Base-by-base conservation (phyloP, 306 rosid species). In the Gleditsia sinensis region DNA sequence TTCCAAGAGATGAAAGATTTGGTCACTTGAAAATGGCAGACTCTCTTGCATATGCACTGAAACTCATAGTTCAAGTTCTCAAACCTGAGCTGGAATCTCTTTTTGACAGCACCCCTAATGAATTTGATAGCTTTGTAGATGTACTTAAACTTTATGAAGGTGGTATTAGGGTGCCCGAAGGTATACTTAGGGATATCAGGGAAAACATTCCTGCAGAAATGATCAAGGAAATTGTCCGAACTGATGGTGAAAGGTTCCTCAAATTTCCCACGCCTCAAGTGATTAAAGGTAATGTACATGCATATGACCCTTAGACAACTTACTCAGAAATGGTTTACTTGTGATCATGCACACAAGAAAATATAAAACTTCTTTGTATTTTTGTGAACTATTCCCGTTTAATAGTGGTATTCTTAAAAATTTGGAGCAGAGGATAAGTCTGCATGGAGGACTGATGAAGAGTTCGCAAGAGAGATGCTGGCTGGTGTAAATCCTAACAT, bases 391-490 rank as follows among this genome's bases (percentile, higher is more conserved):
- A 13, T 30, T 55, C 19, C 5, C 9, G 10, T 72, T 59, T 53
- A 40, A 74, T 63, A 39, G 16, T 74, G 45, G 1, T 33, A 69
- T 83, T 63, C 59, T 50, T 68, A 13, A 77, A 81, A 64, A 66
- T 74, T 75, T 77, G 76, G 86, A 56, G 77, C 72, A 94, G 98
- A 86, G 78, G 85, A 88, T 69, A 82, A 71, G 78, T 77, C 83
- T 25, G 91, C 94, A 8, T 94, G 98, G 97, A 87, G 88, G 54
- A 88, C 94, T 0, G 98, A 94, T 28, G 92, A 94, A 67, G 97
- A 94, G 71, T 91, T 94, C 78, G 84, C 94, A 5, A 89, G 97
- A 83, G 97, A 94, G 75, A 89, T 94, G 94, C 53, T 94, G 48
- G 98, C 98, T 1, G 98, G 98, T 67, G 78, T 89, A 20, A 80